A percentile compares a stretch with the other conserved stretches of the same genome.
phyloP scores from a whole-genome alignment of 23 red algal genomes.

The Agarophyton chilense region DNA sequence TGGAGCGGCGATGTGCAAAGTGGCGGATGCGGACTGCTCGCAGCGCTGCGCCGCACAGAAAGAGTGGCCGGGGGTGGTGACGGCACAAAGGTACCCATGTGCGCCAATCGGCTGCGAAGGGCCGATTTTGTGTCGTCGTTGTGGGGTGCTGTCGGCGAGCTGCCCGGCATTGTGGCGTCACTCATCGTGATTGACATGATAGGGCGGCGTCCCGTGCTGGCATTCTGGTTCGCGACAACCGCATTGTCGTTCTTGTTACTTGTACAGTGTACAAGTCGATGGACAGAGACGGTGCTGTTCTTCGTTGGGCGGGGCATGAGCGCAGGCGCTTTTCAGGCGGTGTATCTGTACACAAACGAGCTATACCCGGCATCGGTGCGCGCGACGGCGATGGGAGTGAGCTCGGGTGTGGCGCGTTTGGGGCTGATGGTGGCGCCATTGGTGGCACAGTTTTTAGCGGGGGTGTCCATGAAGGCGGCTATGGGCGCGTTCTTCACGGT shows the following conservation, averaged over 20 bases:
- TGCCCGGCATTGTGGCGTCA: slow-evolving; percentile 52
- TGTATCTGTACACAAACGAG: slow-evolving; percentile 69
- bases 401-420: slow-evolving; percentile 18
- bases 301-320: slow-evolving; percentile 51
- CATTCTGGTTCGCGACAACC: not conserved
- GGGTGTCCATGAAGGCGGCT: not conserved
- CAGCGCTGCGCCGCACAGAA: not conserved
- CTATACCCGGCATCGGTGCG: slow-evolving; percentile 46
- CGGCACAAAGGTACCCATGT: no score
- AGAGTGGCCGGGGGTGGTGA: no score
- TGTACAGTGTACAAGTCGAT: not conserved
- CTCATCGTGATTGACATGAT: slow-evolving; percentile 21
- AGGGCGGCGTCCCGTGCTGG: slow-evolving; percentile 54
- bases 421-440: slow-evolving; percentile 37
- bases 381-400: slow-evolving; percentile 54
- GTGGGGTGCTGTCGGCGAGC: slow-evolving; percentile 37
- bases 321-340: slow-evolving; percentile 56
- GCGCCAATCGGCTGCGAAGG: not conserved
- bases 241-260: slow-evolving; percentile 10
- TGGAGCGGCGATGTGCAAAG: not conserved
- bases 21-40: not conserved
- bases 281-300: slow-evolving; percentile 14
- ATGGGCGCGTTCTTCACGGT: slow-evolving; percentile 28
- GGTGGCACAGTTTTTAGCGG: slow-evolving; percentile 25
- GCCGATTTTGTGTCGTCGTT: slow-evolving; percentile 49